These are phyloP conservation scores for Calendula officinalis DNA, from an alignment of 129 eudicot species.

Conservation along the genomic window DNA sequence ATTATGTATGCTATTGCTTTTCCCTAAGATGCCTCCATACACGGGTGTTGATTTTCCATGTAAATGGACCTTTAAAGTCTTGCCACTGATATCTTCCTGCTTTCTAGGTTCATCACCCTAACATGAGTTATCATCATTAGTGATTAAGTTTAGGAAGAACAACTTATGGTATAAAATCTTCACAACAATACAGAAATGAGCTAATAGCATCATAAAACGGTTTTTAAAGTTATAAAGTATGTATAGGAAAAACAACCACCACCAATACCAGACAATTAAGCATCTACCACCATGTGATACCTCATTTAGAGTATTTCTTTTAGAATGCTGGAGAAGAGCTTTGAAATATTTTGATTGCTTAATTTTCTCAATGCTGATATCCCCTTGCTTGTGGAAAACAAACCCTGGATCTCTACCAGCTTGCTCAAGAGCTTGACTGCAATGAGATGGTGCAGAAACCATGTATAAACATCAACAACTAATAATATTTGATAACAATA, in stretches of 20 bases:
- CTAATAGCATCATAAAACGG: conserved; percentile 9
- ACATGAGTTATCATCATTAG: conserved; percentile 24
- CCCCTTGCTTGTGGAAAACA: conserved; percentile 52
- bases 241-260: conserved; percentile 5
- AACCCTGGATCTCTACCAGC: conserved; percentile 73
- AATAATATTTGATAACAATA: conserved; percentile 8
- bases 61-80: conserved; percentile 34
- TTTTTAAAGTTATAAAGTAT: conserved; percentile 3
- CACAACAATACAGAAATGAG: conserved; percentile 15
- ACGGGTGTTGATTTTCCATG: conserved; percentile 54
- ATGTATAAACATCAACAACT: conserved; percentile 19
- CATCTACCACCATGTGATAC: conserved; percentile 11
- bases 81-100: conserved; percentile 38
- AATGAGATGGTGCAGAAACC: conserved; percentile 23
- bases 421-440: conserved; percentile 83
- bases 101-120: conserved; percentile 50
- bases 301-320: conserved; percentile 34
- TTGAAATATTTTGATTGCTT: conserved; percentile 72
- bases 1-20: conserved; percentile 27
- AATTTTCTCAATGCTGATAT: conserved; percentile 54
- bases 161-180: conserved; percentile 1
- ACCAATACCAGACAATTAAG: conserved; percentile 10
- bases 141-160: conserved; percentile 1
- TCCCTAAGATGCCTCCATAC: conserved; percentile 42
- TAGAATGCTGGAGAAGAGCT: conserved; percentile 52